Evolutionary conservation across 2,329 filamentous ascomycete genomes (phyloP), one percentile per base, ranked within the genome.

Genomic region (Raffaelea arxii): DNA sequence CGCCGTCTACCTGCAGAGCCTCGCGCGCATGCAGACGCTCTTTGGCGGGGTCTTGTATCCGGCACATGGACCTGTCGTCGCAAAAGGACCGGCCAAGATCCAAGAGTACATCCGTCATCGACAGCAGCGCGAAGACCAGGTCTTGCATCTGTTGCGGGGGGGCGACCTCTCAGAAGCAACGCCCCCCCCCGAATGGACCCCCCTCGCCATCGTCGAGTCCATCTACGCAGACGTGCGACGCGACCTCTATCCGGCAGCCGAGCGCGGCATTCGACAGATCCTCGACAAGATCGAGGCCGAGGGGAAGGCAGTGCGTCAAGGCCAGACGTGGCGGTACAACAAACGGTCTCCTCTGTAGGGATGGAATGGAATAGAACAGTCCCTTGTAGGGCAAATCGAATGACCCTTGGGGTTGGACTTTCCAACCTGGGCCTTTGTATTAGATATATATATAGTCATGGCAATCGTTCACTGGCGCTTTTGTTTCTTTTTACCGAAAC

Each of bases 61-160:
- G 0, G 91, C 86, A 4, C 92, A 98, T 58, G 92, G 92, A 0
- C 75, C 82, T 0, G 78, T 92, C 3, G 72, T 97, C 22, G 75
- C 81, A 32, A 75, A 92, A 51, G 86, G 86, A 0, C 76, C 72
- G 22, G 69, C 67, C 22, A 91, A 80, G 59, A 84, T 97, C 45
- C 56, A 67, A 19, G 87, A 95, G 62, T 97, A 98, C 60, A 86
- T 97, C 54, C 63, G 70, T 50, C 92, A 97, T 66, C 75, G 91
- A 25, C 75, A 79, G 56, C 76, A 85, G 65, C 76, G 92, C 21
- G 91, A 97, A 64, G 71, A 80, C 32, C 86, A 94, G 61, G 80
- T 94, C 4, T 53, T 92, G 18, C 72, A 75, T 46, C 78, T 82
- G 0, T 61, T 94, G 27, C 19, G 19, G 46, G 2, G 25, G 25